Base-by-base conservation (phyloP, 805 yeast species). In the Wickerhamomyces alni region DNA sequence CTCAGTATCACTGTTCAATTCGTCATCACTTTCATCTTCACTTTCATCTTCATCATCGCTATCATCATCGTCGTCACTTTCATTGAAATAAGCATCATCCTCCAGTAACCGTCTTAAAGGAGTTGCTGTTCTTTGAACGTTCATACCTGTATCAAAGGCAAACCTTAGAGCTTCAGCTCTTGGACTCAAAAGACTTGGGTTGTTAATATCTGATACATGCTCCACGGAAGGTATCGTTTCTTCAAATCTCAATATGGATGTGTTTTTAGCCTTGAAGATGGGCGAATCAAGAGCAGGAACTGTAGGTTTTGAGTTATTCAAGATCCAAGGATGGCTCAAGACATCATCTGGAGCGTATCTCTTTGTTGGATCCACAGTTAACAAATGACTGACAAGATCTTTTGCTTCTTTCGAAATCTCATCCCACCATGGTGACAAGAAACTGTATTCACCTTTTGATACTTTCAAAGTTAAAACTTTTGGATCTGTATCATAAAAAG, bases 351-450 rank as follows among this genome's bases (percentile, higher is more conserved):
- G 86, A 21, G 80, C 72, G 48, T 88, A 88, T 58, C 99, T 74
- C 34, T 76, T 70, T 18, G 62, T 65, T 6, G 99, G 98, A 48
- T 88, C 80, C 9, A 89, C 95, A 5, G 78, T 76, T 40, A 93
- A 73, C 78, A 93, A 87, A 46, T 72, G 72, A 29, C 78, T 62
- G 35, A 93, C 85, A 44, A 93, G 70, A 63, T 93, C 96, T 54
- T 78, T 80, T 5, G 99, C 98, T 52, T 91, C 96, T 35, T 68
- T 56, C 1, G 95, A 83, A 28, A 93, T 69, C 57, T 85, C 94
- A 62, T 84, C 93, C 87, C 91, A 85, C 95, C 95, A 85, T 3
- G 95, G 95, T 37, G 75, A 65, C 38, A 85, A 62, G 53, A 83
- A 85, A 8, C 77, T 74, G 61, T 74, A 85, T 41, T 83, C 82